These are phyloP conservation scores for Xylariaceae sp. DNA, from an alignment of 2,329 filamentous ascomycete genomes.

Conservation along the genomic window DNA sequence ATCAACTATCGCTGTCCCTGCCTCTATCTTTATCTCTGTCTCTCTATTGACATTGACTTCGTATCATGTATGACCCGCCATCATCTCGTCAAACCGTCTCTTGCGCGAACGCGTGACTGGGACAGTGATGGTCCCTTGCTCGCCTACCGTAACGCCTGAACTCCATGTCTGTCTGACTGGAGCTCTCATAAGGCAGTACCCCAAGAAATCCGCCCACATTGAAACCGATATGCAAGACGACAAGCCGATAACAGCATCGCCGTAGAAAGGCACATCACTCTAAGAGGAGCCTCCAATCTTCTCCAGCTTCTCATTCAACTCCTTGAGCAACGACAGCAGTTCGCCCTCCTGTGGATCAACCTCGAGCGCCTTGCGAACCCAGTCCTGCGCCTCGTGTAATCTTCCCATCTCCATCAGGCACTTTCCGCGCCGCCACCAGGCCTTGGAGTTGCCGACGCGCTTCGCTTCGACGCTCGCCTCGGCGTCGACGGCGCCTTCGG, in stretches of 20 bases:
- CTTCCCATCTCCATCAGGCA: constrained; percentile 90
- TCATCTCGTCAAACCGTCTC: too few species aligned
- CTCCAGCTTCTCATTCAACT: constrained; percentile 51
- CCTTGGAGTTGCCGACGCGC: constrained; percentile 84
- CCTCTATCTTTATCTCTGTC: too few species aligned
- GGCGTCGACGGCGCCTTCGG: constrained; percentile 83
- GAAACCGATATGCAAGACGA: too few species aligned
- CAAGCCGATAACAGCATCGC: too few species aligned
- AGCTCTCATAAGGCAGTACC: not conserved
- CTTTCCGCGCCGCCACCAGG: constrained; percentile 85
- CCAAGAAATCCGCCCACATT: too few species aligned
- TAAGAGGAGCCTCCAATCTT: constrained; percentile 21
- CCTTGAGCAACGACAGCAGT: constrained; percentile 61
- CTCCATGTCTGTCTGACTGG: not conserved
- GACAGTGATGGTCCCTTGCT: too few species aligned
- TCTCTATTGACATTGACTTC: too few species aligned
- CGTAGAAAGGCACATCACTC: too few species aligned
- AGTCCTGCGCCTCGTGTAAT: constrained; percentile 75
- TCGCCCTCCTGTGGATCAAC: constrained; percentile 72
- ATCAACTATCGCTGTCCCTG: too few species aligned
- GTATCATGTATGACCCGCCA: too few species aligned
- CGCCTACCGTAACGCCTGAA: constrained; percentile 3
- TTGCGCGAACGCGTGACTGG: too few species aligned
- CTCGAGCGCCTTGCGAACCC: constrained; percentile 75
- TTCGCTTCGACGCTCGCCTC: constrained; percentile 86